Evolutionary conservation across 2,329 filamentous ascomycete species (phyloP).

Genomic region (Corinectria fuckeliana): DNA sequence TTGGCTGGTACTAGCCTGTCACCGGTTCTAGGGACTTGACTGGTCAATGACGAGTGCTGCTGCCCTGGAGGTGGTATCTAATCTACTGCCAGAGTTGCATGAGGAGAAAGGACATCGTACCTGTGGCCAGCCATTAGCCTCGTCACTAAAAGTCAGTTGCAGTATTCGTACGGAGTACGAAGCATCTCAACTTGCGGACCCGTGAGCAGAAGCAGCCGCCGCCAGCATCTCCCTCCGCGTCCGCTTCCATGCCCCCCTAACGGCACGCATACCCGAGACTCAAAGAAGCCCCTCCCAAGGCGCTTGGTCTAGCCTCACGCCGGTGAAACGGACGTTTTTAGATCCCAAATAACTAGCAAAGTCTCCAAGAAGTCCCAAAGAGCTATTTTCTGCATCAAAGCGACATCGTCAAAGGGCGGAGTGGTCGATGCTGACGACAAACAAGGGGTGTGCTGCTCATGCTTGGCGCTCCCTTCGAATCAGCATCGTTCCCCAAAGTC

Average conservation of each 20-base stretch:
- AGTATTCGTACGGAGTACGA: not conserved
- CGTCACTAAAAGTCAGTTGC: not conserved
- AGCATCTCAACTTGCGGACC: not conserved
- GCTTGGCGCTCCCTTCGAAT: slow-evolving; percentile 7
- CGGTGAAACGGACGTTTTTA: slow-evolving; percentile 6
- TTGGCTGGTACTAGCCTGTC: not conserved
- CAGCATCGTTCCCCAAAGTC: not conserved
- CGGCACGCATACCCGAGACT: not conserved
- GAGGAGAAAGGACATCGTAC: not conserved
- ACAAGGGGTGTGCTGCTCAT: slow-evolving; percentile 1
- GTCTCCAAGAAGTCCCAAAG: not conserved
- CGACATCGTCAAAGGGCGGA: slow-evolving; percentile 5
- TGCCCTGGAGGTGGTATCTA: too few relatives aligned
- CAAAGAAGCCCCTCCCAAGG: not conserved
- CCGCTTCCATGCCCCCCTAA: not conserved
- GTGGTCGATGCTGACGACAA: slow-evolving; percentile 16
- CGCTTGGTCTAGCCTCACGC: not conserved
- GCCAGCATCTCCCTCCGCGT: not conserved
- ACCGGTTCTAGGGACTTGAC: too few relatives aligned
- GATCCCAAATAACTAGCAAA: not conserved
- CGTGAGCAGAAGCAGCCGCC: not conserved
- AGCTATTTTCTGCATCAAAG: slow-evolving; percentile 4
- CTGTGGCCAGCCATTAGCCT: not conserved
- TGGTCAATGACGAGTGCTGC: too few relatives aligned
- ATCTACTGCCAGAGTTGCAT: not conserved